Base-by-base conservation (phyloP, 306 rosid species). In the Trichosanthes cucumerina region DNA sequence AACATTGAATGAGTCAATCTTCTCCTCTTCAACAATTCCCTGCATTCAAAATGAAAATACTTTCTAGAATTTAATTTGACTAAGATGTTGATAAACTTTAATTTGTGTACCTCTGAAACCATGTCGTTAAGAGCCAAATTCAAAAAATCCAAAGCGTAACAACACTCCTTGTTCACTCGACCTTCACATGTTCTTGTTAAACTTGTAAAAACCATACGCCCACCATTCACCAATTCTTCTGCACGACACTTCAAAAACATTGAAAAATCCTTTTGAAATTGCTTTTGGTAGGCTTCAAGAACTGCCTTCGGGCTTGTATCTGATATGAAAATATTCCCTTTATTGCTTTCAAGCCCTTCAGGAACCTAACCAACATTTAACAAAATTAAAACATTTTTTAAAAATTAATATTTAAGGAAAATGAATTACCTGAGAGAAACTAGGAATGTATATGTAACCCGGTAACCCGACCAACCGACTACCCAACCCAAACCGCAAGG, bases 391-490 rank as follows among this genome's bases (percentile, higher is more conserved):
- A 36, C 0, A 4, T 5, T 36, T 36, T 36, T 0, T 3, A 80
- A n/a, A n/a, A 16, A 36, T 36, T 36, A 4, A 36, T 36, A 36
- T 36, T 28, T 43, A 43, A 43, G 4, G 9, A 7, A 43, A 9
- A 16, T 16, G 9, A 26, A 52, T 15, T 81, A 80, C 91, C 90
- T 86, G 75, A 41, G 91, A 88, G n/a, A n/a, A n/a, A n/a, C n/a
- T n/a, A n/a, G n/a, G n/a, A n/a, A n/a, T n/a, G n/a, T n/a, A n/a
- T n/a, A n/a, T n/a, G n/a, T n/a, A n/a, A n/a, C n/a, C n/a, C n/a
- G n/a, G n/a, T n/a, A n/a, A n/a, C n/a, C n/a, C n/a, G n/a, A n/a
- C n/a, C n/a, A n/a, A n/a, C n/a, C n/a, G n/a, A n/a, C n/a, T n/a
- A n/a, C n/a, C n/a, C n/a, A n/a, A n/a, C n/a, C n/a, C n/a, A n/a